A percentile compares a stretch with the other conserved stretches of the same genome.
These are phyloP conservation scores for Aspergillus cavernicola DNA, from an alignment of 495 filamentous ascomycete genomes.

Conservation along the genomic window DNA sequence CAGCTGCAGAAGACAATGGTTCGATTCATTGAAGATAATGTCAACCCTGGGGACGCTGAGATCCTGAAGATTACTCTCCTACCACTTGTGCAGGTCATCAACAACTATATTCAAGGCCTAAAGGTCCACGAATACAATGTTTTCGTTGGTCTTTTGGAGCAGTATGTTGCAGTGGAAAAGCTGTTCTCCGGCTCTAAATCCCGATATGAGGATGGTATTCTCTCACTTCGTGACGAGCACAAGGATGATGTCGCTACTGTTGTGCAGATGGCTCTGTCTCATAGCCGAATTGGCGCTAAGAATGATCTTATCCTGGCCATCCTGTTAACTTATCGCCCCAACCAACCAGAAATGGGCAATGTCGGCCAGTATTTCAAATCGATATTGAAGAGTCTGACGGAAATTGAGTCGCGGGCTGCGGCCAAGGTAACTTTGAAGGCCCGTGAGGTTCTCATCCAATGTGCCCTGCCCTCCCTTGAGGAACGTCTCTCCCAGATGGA, in stretches of 20 bases:
- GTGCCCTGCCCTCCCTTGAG: slow-evolving; percentile 90
- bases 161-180: slow-evolving; percentile 79
- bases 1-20: slow-evolving; percentile 75
- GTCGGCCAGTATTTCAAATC: slow-evolving; percentile 84
- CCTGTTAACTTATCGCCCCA: slow-evolving; percentile 89
- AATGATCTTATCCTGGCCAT: slow-evolving; percentile 92
- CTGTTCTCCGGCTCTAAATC: slow-evolving; percentile 79
- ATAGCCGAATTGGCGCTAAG: slow-evolving; percentile 88
- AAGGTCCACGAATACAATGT: slow-evolving; percentile 87
- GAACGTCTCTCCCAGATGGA: slow-evolving; percentile 96
- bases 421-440: slow-evolving; percentile 97
- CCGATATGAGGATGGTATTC: slow-evolving; percentile 91
- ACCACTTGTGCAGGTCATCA: slow-evolving; percentile 79
- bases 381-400: slow-evolving; percentile 78
- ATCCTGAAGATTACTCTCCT: slow-evolving; percentile 68
- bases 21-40: slow-evolving; percentile 87
- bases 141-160: slow-evolving; percentile 70
- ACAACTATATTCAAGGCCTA: slow-evolving; percentile 79
- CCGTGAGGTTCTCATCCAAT: slow-evolving; percentile 94
- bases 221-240: slow-evolving; percentile 92
- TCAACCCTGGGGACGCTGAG: slow-evolving; percentile 62
- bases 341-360: slow-evolving; percentile 84
- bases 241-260: slow-evolving; percentile 84
- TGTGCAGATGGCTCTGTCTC: slow-evolving; percentile 84
- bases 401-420: slow-evolving; percentile 83